Evolutionary conservation across 2,329 filamentous ascomycete species (phyloP), one percentile per base, ranked within the genome.

Genomic region (Colletotrichum echinochloae): DNA sequence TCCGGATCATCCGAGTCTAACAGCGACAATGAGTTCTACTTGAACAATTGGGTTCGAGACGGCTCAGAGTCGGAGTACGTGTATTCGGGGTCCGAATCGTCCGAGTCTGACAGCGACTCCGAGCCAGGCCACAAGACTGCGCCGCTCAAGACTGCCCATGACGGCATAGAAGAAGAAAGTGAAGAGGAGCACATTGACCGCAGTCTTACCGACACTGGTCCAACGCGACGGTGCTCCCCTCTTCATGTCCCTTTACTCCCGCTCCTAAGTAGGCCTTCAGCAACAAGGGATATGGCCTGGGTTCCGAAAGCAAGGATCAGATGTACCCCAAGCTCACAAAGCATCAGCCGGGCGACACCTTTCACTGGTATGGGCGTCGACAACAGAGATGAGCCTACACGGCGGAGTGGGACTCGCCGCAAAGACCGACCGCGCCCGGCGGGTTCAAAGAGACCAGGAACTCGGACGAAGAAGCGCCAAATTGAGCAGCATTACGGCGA

Each of bases 361-460:
- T 11, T 5, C 14, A 1, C 3, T 2, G 5, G 20, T 2, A 8
- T n/a, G 12, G 20, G 2, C 20, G 12, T 14, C 7, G 2, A 5
- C 2, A 8, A 4, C 1, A 37, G 6, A 16, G 30, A 12, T 7
- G 20, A 33, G 9, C 2, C 2, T 23, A 5, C 7, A 23, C 11
- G 5, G 11, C 20, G 30, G 37, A 23, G 20, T 11, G 0, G 2
- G n/a, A 8, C 1, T 16, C 11, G 2, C 20, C 30, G 3, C 11
- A 37, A 14, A 16, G 11, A 1, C 51, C 33, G 20, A 4, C 18
- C 11, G 51, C 23, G 9, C 30, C 1, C 2, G 2, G 20, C 9
- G 7, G 2, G n/a, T 9, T 5, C 28, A 2, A 23, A 16, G 2
- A 11, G 6, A 1, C 16, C 33, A 14, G 8, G 3, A 7, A 12